Evolutionary conservation across 2,329 filamentous ascomycete species (phyloP).

Genomic region (Aspergillus sp.): DNA sequence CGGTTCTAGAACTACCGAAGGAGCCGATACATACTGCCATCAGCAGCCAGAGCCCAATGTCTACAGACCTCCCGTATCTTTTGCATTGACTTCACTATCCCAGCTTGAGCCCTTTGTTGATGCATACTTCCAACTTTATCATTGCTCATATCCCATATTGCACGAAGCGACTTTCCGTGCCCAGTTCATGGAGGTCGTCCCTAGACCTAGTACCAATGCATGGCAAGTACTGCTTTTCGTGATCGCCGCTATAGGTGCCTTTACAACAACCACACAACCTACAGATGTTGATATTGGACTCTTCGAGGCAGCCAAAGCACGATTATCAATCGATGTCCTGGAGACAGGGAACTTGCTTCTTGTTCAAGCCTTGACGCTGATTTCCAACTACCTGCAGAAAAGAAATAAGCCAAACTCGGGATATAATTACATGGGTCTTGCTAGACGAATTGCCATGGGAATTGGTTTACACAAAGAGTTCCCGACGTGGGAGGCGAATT

Average conservation of each 20-base stretch:
- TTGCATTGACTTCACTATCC: slow-evolving; percentile 3
- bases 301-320: slow-evolving; percentile 31
- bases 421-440: slow-evolving; percentile 37
- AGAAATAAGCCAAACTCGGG: slow-evolving; percentile 38
- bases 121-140: slow-evolving; percentile 33
- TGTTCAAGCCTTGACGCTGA: slow-evolving; percentile 36
- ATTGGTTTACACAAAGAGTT: slow-evolving; percentile 40
- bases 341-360: slow-evolving; percentile 37
- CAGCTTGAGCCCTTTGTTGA: slow-evolving; percentile 19
- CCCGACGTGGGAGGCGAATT: slow-evolving; percentile 24
- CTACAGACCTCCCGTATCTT: slow-evolving; percentile 2
- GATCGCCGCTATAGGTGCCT: slow-evolving; percentile 30
- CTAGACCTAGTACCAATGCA: slow-evolving; percentile 21
- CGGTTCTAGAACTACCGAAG: slow-evolving; percentile 3
- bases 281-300: slow-evolving; percentile 28
- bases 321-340: slow-evolving; percentile 30
- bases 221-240: slow-evolving; percentile 33
- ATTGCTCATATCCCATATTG: slow-evolving; percentile 33
- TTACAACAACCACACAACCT: slow-evolving; percentile 16
- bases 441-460: slow-evolving; percentile 34
- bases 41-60: not conserved
- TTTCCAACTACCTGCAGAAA: slow-evolving; percentile 39
- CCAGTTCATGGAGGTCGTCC: slow-evolving; percentile 30
- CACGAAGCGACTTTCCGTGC: slow-evolving; percentile 37
- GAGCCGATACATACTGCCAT: not conserved